These are phyloP conservation scores for Ogataea pignaliae DNA, from an alignment of 805 yeast genomes.

Conservation along the genomic window DNA sequence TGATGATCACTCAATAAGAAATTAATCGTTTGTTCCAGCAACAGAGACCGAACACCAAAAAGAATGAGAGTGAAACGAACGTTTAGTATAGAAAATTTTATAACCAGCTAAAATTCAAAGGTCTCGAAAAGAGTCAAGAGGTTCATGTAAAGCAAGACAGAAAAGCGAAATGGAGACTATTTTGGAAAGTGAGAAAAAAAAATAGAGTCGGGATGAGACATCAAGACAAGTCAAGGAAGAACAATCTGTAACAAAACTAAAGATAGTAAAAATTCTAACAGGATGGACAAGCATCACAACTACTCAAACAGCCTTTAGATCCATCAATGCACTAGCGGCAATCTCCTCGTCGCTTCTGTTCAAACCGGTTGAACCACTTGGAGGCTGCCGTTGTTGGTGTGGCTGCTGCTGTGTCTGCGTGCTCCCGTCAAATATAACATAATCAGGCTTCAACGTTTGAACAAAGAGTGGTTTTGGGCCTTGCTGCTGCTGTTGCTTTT, in stretches of 20 bases:
- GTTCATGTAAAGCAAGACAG: no score
- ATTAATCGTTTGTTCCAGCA: no score
- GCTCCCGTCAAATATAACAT: neutral
- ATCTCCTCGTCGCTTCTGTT: conserved; percentile 28
- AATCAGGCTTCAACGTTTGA: conserved; percentile 14
- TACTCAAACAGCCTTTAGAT: conserved; percentile 25
- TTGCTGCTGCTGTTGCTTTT: conserved; percentile 16
- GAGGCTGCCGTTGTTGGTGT: neutral
- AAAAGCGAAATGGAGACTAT: no score
- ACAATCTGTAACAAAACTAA: no score
- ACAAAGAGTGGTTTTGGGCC: conserved; percentile 16
- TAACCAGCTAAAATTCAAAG: no score
- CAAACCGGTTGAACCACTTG: conserved; percentile 3
- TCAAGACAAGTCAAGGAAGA: no score
- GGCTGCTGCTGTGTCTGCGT: neutral
- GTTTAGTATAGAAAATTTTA: neutral
- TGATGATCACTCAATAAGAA: no score
- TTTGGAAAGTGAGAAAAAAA: no score
- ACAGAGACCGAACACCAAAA: neutral
- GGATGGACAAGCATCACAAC: neutral
- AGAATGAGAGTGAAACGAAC: neutral
- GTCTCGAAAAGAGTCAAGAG: no score
- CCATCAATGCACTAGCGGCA: conserved; percentile 34
- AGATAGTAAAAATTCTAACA: no score
- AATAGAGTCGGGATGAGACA: no score